A percentile compares a stretch with the other conserved stretches of the same genome.
These are phyloP conservation scores for Coemansia sp. DNA, from an alignment of 192 early-diverging fungal species.

Conservation along the genomic window DNA sequence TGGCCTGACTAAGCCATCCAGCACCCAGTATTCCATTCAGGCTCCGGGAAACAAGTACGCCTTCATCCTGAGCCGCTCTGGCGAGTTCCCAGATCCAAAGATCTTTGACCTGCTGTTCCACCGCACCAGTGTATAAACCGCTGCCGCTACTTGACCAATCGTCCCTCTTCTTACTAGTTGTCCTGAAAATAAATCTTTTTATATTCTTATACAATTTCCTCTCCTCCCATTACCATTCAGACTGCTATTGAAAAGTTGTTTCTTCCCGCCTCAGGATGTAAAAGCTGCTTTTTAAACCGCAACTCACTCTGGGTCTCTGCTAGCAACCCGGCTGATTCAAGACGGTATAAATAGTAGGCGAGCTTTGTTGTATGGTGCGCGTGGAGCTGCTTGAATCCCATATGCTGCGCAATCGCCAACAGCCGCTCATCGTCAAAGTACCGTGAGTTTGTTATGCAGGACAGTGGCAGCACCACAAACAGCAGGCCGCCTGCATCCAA, in stretches of 20 bases:
- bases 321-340: background rate
- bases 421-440: constrained; percentile 81
- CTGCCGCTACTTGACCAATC: background rate
- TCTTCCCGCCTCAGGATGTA: constrained; percentile 61
- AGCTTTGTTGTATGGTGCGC: constrained; percentile 73
- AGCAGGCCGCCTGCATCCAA: constrained; percentile 61
- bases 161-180: background rate
- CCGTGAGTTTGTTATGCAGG: constrained; percentile 82
- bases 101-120: constrained; percentile 40
- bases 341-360: constrained; percentile 75
- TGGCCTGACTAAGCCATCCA: constrained; percentile 24
- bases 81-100: constrained; percentile 34
- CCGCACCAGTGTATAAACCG: constrained; percentile 5
- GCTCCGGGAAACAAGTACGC: constrained; percentile 23
- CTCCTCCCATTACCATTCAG: background rate
- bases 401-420: constrained; percentile 58
- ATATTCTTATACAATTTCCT: background rate
- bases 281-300: constrained; percentile 65
- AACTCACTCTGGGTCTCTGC: background rate
- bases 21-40: constrained; percentile 42
- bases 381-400: constrained; percentile 65
- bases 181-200: background rate
- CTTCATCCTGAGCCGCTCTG: constrained; percentile 40
- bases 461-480: constrained; percentile 78
- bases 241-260: constrained; percentile 79